Evolutionary conservation across 495 filamentous ascomycete species (phyloP).

Genomic region (Pyrenula massariospora): DNA sequence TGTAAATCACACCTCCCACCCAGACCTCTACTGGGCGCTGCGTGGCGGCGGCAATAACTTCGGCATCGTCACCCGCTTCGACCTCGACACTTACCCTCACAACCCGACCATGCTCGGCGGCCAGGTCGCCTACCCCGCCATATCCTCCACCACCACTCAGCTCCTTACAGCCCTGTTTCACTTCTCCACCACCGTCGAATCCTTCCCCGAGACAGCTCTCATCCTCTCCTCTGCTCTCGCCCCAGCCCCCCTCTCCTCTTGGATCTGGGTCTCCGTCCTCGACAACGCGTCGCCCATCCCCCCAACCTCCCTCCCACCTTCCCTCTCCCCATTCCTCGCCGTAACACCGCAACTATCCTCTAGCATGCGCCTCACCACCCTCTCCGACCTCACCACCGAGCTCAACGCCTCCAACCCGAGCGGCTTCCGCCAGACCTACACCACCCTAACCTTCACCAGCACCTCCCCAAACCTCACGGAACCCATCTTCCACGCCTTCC

Average conservation of each 20-base stretch:
- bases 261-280: slow-evolving; percentile 22
- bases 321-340: slow-evolving; percentile 27
- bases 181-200: slow-evolving; percentile 18
- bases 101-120: slow-evolving; percentile 25
- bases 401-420: slow-evolving; percentile 25
- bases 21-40: slow-evolving; percentile 19
- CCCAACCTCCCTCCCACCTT: slow-evolving; percentile 17
- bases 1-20: slow-evolving; percentile 21
- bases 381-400: slow-evolving; percentile 31
- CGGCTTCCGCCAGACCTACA: slow-evolving; percentile 33
- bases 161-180: slow-evolving; percentile 24
- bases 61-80: slow-evolving; percentile 36
- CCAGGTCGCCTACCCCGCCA: slow-evolving; percentile 1
- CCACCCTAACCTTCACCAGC: slow-evolving; percentile 23
- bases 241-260: slow-evolving; percentile 24
- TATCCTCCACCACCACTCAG: slow-evolving; percentile 1
- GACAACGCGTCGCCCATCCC: slow-evolving; percentile 26
- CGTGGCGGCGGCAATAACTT: slow-evolving; percentile 25
- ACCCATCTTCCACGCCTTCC: slow-evolving; percentile 25
- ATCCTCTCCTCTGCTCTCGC: slow-evolving; percentile 14
- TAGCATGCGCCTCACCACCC: slow-evolving; percentile 25
- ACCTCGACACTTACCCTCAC: slow-evolving; percentile 24
- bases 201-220: slow-evolving; percentile 31
- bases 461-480: slow-evolving; percentile 20
- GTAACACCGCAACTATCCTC: slow-evolving; percentile 21